Evolutionary conservation across 2,329 filamentous ascomycete species (phyloP).

Genomic region (Cladosporium sp.): DNA sequence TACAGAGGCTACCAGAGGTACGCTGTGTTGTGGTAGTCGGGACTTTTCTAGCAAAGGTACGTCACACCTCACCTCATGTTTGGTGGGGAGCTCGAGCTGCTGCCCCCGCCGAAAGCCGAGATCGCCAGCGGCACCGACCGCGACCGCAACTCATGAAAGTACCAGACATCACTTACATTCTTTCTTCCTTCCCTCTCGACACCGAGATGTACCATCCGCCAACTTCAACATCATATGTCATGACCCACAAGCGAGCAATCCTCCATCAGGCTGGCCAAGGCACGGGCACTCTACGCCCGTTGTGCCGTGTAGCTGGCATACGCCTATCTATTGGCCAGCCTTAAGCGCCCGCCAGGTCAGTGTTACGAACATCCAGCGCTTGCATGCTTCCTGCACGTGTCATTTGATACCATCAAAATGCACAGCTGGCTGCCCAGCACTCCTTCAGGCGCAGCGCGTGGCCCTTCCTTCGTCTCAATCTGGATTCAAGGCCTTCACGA

Average conservation of each 20-base stretch:
- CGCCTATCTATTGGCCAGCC: slow-evolving; percentile 39
- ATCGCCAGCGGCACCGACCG: background rate
- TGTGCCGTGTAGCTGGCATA: background rate
- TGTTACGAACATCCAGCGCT: slow-evolving; percentile 10
- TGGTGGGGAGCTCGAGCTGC: slow-evolving; percentile 7
- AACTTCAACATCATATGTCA: background rate
- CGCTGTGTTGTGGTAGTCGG: background rate
- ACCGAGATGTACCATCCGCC: background rate
- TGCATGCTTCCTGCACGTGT: background rate
- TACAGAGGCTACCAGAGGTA: background rate
- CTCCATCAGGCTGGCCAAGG: background rate
- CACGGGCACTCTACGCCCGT: background rate
- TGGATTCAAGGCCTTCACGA: background rate
- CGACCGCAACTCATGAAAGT: background rate
- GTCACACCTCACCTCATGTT: background rate
- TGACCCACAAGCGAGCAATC: background rate
- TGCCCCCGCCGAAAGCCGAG: background rate
- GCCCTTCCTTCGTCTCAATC: slow-evolving; percentile 5
- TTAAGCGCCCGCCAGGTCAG: slow-evolving; percentile 44
- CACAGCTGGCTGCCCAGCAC: background rate
- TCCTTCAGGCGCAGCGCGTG: slow-evolving; percentile 7
- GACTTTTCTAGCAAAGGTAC: slow-evolving; percentile 6
- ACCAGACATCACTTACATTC: background rate
- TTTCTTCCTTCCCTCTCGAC: background rate
- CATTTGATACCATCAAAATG: slow-evolving; percentile 8